Conservation (phyloP, 192 early-diverging fungal genomes). For the Chytriomyces hyalinus region DNA sequence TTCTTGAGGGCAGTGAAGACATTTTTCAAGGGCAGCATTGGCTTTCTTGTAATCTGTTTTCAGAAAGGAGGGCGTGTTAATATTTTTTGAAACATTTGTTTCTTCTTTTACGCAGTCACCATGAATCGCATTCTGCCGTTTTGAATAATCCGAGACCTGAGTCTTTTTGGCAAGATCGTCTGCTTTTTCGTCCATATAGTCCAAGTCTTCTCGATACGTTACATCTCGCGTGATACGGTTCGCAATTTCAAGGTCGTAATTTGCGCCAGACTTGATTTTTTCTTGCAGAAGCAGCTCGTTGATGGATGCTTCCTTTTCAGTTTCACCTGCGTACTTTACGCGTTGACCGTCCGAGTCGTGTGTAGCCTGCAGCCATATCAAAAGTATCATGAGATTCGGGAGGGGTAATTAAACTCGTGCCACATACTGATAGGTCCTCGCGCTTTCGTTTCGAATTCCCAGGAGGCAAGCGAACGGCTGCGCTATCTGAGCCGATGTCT, state of each 20-base stretch:
- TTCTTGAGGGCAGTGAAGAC: constrained; percentile 79
- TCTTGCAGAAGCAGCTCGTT: constrained; percentile 75
- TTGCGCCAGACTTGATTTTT: constrained; percentile 52
- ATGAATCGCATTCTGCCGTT: constrained; percentile 64
- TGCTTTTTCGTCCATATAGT: constrained; percentile 90
- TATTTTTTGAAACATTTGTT: too few species aligned
- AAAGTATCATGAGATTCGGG: constrained; percentile 23
- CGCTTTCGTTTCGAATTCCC: constrained; percentile 48
- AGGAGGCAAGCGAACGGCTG: constrained; percentile 19
- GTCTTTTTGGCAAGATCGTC: constrained; percentile 72
- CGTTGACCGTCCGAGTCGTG: constrained; percentile 70
- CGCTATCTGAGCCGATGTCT: constrained; percentile 49
- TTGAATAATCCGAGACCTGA: constrained; percentile 67
- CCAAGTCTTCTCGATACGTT: constrained; percentile 75
- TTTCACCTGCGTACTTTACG: constrained; percentile 58
- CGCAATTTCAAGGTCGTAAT: constrained; percentile 74
- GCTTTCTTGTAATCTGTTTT: constrained; percentile 68
- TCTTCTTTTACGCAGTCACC: constrained; percentile 10
- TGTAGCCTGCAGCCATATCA: constrained; percentile 20
- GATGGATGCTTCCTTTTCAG: constrained; percentile 62
- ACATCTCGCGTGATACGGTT: constrained; percentile 72
- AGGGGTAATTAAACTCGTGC: constrained; percentile 1
- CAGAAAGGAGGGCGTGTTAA: not conserved
- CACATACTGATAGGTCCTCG: constrained; percentile 29
- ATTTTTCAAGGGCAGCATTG: constrained; percentile 71